A percentile compares a stretch with the other conserved stretches of the same genome.
Evolutionary conservation across 2,329 filamentous ascomycete genomes (phyloP).

Genomic region (Fusarium sp.): DNA sequence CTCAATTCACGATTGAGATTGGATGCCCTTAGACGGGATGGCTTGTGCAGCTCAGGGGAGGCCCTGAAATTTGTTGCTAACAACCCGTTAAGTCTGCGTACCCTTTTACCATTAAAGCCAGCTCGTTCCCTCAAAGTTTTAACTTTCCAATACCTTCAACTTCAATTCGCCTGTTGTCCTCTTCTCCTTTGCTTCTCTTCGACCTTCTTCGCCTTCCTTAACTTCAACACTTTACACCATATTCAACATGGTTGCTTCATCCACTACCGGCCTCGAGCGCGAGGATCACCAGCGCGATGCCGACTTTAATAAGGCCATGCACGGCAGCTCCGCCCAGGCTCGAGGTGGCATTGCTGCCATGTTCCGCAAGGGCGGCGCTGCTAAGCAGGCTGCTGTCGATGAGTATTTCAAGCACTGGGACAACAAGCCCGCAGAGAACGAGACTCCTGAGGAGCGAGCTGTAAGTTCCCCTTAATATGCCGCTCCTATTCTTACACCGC

Average conservation of each 20-base stretch:
- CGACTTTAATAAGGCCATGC: constrained; percentile 89
- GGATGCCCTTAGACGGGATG: constrained; percentile 38
- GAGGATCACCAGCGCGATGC: constrained; percentile 90
- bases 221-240: constrained; percentile 37
- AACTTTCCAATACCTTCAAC: constrained; percentile 24
- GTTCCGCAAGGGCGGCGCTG: constrained; percentile 80
- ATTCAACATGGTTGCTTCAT: constrained; percentile 60
- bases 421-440: constrained; percentile 80
- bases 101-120: constrained; percentile 45
- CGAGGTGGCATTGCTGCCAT: constrained; percentile 84
- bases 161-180: constrained; percentile 28
- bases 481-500: constrained; percentile 29
- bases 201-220: constrained; percentile 15
- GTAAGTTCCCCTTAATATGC: constrained; percentile 60
- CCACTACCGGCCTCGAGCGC: constrained; percentile 71
- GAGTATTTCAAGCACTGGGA: constrained; percentile 99
- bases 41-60: constrained; percentile 47
- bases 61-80: constrained; percentile 49
- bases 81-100: constrained; percentile 39
- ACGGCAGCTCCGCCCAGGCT: constrained; percentile 77
- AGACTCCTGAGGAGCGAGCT: constrained; percentile 86
- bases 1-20: constrained; percentile 48
- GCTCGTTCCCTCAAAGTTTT: constrained; percentile 34
- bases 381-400: constrained; percentile 84
- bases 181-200: constrained; percentile 8